Evolutionary conservation across 202 grass and related monocot genomes (phyloP), one percentile per base, ranked within the genome.

Genomic region (Digitaria exilis): DNA sequence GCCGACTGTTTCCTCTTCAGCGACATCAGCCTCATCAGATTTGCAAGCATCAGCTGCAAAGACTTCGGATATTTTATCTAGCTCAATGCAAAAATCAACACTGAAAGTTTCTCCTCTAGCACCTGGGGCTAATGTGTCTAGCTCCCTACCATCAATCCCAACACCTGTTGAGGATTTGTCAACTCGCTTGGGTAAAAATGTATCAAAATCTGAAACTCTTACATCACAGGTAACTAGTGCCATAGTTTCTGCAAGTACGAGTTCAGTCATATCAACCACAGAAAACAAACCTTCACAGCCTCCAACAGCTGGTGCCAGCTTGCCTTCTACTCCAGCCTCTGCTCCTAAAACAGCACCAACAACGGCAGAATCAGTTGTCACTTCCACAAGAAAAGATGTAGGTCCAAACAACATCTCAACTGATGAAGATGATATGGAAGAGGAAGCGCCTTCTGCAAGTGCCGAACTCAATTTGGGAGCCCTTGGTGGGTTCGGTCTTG

Each of bases 361-460:
- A 60, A 16, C 80, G 77, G 41, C 64, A 78, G 84, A 85, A 80
- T 76, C 86, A 69, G 41, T 66, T 51, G 69, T 69, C 61, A 79
- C 75, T 55, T 69, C 87, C 45, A 84, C 74, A 30, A 76, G 81
- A 87, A 94, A 90, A 72, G 81, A 90, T 77, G 35, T 35, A 65
- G 79, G 57, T 73, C 64, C 77, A 54, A 86, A 74, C 76, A 86
- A 74, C 76, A 74, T 65, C 75, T 85, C 82, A 87, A 83, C 75
- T 25, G 88, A 93, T 90, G 94, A 96, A 93, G 96, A 98, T 77
- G 96, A 98, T 71, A 96, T 98, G 96, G 96, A 98, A 87, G 96
- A 98, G 86, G 96, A 98, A 48, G 85, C 34, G 41, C 87, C 96
- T 45, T 87, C 90, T 66, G 80, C 58, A 73, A 81, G 55, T 69